These are phyloP conservation scores for Nicotiana tabacum DNA, from an alignment of 257 asterid genomes.

Conservation along the genomic window DNA sequence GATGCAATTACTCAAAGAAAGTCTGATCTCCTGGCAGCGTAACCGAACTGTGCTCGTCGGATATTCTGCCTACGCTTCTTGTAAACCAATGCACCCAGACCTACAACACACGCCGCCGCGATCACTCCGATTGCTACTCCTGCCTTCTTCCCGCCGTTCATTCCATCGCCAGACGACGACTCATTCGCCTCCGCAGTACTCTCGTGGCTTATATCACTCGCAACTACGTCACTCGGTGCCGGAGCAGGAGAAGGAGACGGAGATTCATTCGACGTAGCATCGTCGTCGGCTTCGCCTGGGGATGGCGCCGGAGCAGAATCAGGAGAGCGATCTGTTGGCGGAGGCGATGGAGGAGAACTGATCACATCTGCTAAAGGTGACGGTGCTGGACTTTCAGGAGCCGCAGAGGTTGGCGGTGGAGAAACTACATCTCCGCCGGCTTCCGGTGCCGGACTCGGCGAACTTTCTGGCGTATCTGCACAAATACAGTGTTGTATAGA, in stretches of 20 bases:
- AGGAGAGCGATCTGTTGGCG: background rate
- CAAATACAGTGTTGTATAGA: conserved; percentile 21
- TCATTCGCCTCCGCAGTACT: conserved; percentile 14
- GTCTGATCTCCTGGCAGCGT: conserved; percentile 38
- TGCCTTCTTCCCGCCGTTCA: conserved; percentile 51
- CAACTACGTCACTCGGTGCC: conserved; percentile 20
- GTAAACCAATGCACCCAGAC: conserved; percentile 47
- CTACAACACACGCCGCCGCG: conserved; percentile 39
- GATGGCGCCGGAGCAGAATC: background rate
- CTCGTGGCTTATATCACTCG: conserved; percentile 19
- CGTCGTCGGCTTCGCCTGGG: no score
- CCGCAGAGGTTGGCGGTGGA: conserved; percentile 20
- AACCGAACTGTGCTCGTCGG: conserved; percentile 55
- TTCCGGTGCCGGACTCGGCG: conserved; percentile 44
- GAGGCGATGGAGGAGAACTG: conserved; percentile 33
- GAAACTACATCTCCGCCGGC: conserved; percentile 23
- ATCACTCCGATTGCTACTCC: conserved; percentile 68
- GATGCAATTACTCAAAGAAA: conserved; percentile 28
- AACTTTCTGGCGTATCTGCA: conserved; percentile 24
- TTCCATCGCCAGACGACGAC: conserved; percentile 33
- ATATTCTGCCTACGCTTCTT: conserved; percentile 69
- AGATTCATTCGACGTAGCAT: background rate
- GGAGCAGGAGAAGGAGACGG: conserved; percentile 36
- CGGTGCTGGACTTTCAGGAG: conserved; percentile 15
- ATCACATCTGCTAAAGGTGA: background rate